Evolutionary conservation across 768 basidiomycete species (phyloP).

Genomic region (Mrakia frigida): DNA sequence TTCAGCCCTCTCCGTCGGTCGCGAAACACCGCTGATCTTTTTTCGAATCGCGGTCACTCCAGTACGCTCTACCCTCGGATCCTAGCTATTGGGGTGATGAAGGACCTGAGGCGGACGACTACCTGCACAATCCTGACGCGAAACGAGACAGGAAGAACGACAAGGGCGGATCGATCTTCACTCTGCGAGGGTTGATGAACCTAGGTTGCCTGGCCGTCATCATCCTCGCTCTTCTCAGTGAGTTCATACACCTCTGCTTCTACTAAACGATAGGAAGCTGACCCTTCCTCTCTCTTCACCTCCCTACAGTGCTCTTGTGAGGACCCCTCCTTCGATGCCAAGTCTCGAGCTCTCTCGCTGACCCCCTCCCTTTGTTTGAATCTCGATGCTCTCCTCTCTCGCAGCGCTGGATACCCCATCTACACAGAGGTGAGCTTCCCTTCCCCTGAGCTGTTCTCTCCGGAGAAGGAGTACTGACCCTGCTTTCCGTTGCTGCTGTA

Average conservation of each 20-base stretch:
- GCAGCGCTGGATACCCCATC: constrained; percentile 32
- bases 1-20: not conserved
- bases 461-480: too few species aligned
- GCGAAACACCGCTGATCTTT: not conserved
- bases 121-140: constrained; percentile 32
- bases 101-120: constrained; percentile 30
- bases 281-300: too few species aligned
- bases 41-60: not conserved
- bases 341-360: too few species aligned
- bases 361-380: not conserved
- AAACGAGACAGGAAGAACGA: constrained; percentile 27
- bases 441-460: too few species aligned
- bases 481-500: too few species aligned
- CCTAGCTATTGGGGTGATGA: constrained; percentile 18
- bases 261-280: too few species aligned
- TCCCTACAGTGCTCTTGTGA: not conserved
- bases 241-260: not conserved
- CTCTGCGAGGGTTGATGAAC: constrained; percentile 22
- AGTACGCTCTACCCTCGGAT: constrained; percentile 18
- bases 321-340: not conserved
- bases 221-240: constrained; percentile 13
- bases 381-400: not conserved
- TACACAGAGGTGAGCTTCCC: not conserved
- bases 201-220: constrained; percentile 23
- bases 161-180: constrained; percentile 16